Evolutionary conservation across 2,329 filamentous ascomycete genomes (phyloP).

Genomic region (Grosmannia huntii): DNA sequence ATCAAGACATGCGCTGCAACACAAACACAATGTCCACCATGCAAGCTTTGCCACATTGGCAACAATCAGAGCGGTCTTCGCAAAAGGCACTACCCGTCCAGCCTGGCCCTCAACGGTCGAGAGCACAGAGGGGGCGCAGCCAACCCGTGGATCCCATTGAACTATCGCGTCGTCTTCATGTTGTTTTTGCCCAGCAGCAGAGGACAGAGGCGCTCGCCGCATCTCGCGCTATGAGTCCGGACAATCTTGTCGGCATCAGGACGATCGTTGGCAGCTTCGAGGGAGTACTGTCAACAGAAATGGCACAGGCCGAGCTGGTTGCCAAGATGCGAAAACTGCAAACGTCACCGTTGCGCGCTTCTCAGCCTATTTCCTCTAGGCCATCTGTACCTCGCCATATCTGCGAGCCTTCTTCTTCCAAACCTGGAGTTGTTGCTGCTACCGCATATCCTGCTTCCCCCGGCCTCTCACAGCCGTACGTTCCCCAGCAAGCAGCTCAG

Average conservation of each 20-base stretch:
- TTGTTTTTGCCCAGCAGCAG: slow-evolving; percentile 38
- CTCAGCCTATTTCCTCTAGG: background rate
- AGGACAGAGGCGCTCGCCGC: slow-evolving; percentile 3
- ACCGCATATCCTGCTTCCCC: background rate
- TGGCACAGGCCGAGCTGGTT: background rate
- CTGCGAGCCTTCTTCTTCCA: too few species aligned
- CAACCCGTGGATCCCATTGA: slow-evolving; percentile 38
- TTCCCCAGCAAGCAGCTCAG: background rate
- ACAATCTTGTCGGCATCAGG: background rate
- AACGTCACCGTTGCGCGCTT: background rate
- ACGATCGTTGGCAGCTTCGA: background rate
- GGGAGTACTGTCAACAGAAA: background rate
- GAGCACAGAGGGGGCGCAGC: background rate
- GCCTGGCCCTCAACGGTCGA: background rate
- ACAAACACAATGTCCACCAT: background rate
- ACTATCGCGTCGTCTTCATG: slow-evolving; percentile 35
- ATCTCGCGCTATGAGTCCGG: background rate
- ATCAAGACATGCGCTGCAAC: background rate
- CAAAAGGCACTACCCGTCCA: background rate
- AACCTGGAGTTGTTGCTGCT: background rate
- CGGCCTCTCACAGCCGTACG: background rate
- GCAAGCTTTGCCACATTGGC: background rate
- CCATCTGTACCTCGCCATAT: background rate
- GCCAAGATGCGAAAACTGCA: background rate
- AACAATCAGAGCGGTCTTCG: background rate